Evolutionary conservation across 257 asterid genomes (phyloP).

Genomic region (Gentiana dahurica): DNA sequence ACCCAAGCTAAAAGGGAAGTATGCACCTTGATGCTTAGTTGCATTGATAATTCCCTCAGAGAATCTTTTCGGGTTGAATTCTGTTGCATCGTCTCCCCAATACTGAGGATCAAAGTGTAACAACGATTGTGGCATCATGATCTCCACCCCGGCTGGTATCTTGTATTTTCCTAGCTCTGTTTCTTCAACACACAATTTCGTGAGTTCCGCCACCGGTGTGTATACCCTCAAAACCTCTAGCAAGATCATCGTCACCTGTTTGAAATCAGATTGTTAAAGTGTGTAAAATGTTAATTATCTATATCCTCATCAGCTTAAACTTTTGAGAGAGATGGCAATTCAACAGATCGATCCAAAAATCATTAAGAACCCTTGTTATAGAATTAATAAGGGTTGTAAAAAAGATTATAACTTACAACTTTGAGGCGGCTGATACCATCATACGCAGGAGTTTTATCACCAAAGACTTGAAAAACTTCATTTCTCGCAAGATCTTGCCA

Average conservation of each 20-base stretch:
- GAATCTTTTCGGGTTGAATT: conserved; percentile 44
- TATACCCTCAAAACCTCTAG: conserved; percentile 42
- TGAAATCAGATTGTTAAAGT: neutral
- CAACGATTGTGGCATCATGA: conserved; percentile 23
- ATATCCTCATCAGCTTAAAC: too few relatives aligned
- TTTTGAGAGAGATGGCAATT: too few relatives aligned
- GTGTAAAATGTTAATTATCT: too few relatives aligned
- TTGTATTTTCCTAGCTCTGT: conserved; percentile 27
- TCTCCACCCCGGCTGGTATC: conserved; percentile 29
- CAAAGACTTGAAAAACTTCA: conserved; percentile 29
- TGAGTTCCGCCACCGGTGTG: conserved; percentile 29
- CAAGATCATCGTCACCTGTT: conserved; percentile 36
- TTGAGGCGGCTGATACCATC: conserved; percentile 43
- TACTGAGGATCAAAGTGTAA: conserved; percentile 27
- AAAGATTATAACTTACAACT: conserved; percentile 25
- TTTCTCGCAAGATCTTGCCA: conserved; percentile 49
- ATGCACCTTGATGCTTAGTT: conserved; percentile 25
- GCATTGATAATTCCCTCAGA: conserved; percentile 34
- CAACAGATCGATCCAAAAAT: neutral
- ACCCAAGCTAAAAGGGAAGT: conserved; percentile 43
- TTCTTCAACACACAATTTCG: conserved; percentile 20
- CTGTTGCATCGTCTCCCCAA: conserved; percentile 38
- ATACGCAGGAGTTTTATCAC: conserved; percentile 20
- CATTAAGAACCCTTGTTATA: neutral
- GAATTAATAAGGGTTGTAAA: neutral